Percentiles rank a stretch among this genome's conserved stretches.
These are phyloP conservation scores for Colletotrichum cuscutae DNA, from an alignment of 2,329 filamentous ascomycete species.

Conservation along the genomic window DNA sequence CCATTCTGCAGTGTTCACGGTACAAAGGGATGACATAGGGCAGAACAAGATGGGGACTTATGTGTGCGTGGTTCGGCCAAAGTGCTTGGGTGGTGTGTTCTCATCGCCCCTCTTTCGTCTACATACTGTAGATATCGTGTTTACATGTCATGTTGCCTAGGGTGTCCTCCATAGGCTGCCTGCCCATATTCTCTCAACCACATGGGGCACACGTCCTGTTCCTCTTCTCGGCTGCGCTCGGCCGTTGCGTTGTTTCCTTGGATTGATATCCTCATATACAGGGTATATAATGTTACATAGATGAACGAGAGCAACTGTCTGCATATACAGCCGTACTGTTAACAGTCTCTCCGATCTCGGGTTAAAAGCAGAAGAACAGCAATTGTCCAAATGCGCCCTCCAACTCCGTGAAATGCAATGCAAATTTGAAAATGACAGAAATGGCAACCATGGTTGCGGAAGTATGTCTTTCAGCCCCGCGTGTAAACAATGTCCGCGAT, in stretches of 20 bases:
- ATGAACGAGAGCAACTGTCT: conserved; percentile 2
- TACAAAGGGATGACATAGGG: conserved; percentile 7
- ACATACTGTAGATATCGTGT: background rate
- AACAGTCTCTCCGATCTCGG: background rate
- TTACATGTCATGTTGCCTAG: conserved; percentile 7
- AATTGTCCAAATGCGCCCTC: background rate
- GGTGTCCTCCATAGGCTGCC: conserved; percentile 2
- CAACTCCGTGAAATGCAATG: conserved; percentile 28
- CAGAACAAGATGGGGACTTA: background rate
- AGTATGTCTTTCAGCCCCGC: conserved; percentile 12
- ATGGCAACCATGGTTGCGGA: conserved; percentile 8
- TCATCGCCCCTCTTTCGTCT: background rate
- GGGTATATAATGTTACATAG: conserved; percentile 34
- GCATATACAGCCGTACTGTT: background rate
- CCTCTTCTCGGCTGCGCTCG: background rate
- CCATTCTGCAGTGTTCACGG: conserved; percentile 22
- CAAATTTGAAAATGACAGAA: background rate
- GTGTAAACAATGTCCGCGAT: conserved; percentile 51
- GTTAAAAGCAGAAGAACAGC: background rate
- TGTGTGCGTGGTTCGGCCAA: background rate
- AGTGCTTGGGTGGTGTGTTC: background rate
- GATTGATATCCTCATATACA: conserved; percentile 29
- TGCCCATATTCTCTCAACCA: background rate
- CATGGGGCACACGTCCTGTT: background rate
- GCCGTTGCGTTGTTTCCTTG: conserved; percentile 1